Evolutionary conservation across 2,329 filamentous ascomycete genomes (phyloP), one percentile per base, ranked within the genome.

Genomic region (Tolypocladium sp.): DNA sequence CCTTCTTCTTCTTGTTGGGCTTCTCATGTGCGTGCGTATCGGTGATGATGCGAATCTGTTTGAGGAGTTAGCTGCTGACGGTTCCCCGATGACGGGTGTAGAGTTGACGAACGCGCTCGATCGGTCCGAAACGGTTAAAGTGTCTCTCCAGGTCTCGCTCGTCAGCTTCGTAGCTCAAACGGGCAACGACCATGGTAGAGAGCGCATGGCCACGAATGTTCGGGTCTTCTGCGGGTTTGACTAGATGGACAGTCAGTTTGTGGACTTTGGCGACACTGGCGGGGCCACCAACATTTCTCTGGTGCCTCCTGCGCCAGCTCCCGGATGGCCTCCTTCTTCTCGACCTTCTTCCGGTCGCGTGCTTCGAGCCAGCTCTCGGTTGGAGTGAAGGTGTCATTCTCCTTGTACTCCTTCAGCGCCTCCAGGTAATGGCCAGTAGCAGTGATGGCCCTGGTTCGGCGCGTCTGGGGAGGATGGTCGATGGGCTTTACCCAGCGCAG

Each of bases 311-410:
- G 83, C 40, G 88, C 65, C 41, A 87, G 76, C 63, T 82, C 82
- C 72, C 90, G 82, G 61, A 89, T 77, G 58, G 81, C 80, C 60
- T 85, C 82, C 73, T 87, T 83, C 77, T 92, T 92, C 79, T 97
- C 93, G 52, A 81, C 73, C 78, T 89, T 91, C 72, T 91, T 84
- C 63, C 92, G 87, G 74, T 96, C 91, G 76, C 90, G 89, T 68
- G 83, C 83, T 77, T 97, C 87, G 66, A 97, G 81, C 91, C 92
- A 96, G 73, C 92, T 96, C 76, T 97, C 94, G 1, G 91, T 96
- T 4, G 92, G 87, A 58, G 85, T 77, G 69, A 91, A 96, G 8
- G 82, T 80, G 64, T 92, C 87, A 12, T 87, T 87, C 66, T 91
- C 85, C 71, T 89, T 89, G 76, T 95, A 93, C 57, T 90, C 84